Evolutionary conservation across 2,329 filamentous ascomycete species (phyloP), one percentile per base, ranked within the genome.

Genomic region (Scedosporium aurantiacum): DNA sequence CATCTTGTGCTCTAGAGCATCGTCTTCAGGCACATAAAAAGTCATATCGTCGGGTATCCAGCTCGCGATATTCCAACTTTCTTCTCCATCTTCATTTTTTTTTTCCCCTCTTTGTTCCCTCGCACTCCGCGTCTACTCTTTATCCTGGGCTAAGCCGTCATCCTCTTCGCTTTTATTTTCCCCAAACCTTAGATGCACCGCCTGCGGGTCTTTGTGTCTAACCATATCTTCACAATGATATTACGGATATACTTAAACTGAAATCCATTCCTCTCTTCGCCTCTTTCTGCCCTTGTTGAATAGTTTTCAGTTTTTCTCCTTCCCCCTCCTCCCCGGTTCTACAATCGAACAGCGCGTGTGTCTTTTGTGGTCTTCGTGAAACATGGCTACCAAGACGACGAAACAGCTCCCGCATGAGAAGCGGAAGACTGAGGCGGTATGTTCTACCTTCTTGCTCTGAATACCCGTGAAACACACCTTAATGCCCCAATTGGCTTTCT

Each of bases 341-440:
- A 14, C 18, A 28, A 21, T 23, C 7, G 21, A 55, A 16, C 8
- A 21, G 32, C 25, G 57, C 12, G n/a, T 14, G n/a, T 25, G 25
- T n/a, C 8, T 37, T 57, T 28, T 3, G 21, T 25, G 23, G 50
- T 25, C 16, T 56, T 73, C 68, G 71, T 72, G 68, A 66, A 75
- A 60, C 64, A 87, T 86, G 83, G 75, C 82, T 52, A 75, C 70
- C 61, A 83, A 79, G 75, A 68, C 75, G 67, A 72, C 74, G 63
- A 89, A 87, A 72, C 82, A 86, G 70, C 82, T 86, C 63, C 81
- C 84, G 47, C 86, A 90, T 69, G 92, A 96, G 75, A 84, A 89
- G 73, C 87, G 90, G 67, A 91, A 90, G 76, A 91, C 91, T 67
- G 92, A 97, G 77, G 85, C 89, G 64, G 90, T 93, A 82, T 63